These are phyloP conservation scores for Cercospora zeina DNA, from an alignment of 2,329 filamentous ascomycete genomes.

Conservation along the genomic window DNA sequence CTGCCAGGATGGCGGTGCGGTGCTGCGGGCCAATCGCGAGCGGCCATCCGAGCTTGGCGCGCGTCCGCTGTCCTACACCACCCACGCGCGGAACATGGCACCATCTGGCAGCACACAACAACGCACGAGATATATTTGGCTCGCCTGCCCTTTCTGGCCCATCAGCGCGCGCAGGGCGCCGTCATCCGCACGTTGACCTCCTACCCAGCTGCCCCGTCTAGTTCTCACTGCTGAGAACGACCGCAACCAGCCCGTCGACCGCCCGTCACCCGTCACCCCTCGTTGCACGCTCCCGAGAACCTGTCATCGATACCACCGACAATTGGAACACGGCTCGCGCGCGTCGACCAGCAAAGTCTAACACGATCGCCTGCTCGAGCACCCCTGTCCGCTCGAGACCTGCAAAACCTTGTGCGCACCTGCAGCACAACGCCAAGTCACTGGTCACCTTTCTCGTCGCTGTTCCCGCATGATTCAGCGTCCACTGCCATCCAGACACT, in stretches of 20 bases:
- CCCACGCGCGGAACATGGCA: not conserved
- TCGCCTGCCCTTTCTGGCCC: not conserved
- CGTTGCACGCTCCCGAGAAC: too few relatives aligned
- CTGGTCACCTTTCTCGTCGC: not conserved
- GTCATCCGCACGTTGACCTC: not conserved
- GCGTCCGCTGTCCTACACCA: too few relatives aligned
- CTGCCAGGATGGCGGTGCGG: too few relatives aligned
- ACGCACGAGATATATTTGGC: not conserved
- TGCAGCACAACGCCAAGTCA: not conserved
- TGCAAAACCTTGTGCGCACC: not conserved
- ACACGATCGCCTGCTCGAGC: not conserved
- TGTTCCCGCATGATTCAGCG: not conserved
- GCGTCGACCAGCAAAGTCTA: not conserved
- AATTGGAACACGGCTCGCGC: not conserved
- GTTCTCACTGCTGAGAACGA: not conserved
- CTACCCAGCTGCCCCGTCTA: too few relatives aligned
- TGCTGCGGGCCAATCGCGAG: too few relatives aligned
- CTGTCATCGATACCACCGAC: not conserved
- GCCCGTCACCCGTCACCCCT: too few relatives aligned
- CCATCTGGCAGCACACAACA: not conserved
- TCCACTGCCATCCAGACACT: not conserved
- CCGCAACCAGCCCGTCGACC: too few relatives aligned
- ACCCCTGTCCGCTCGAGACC: not conserved
- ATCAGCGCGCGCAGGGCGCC: not conserved
- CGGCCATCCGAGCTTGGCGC: too few relatives aligned